Percentiles rank a stretch among this genome's conserved stretches.
These are phyloP conservation scores for Arxiozyma telluris DNA, from an alignment of 1,139 yeast species.

Conservation along the genomic window DNA sequence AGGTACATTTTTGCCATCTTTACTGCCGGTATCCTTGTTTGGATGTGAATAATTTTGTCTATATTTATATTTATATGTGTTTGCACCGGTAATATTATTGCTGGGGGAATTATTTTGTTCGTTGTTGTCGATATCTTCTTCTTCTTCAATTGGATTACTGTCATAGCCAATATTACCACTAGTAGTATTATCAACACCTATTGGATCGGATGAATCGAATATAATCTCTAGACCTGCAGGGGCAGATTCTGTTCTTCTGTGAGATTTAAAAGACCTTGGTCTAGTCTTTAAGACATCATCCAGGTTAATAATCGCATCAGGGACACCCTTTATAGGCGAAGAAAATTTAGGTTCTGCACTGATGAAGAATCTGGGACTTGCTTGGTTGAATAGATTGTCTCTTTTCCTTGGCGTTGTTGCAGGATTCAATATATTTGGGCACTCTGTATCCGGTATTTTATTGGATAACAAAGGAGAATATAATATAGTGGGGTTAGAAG, in stretches of 20 bases:
- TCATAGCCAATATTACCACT: not conserved
- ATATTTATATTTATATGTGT: not conserved
- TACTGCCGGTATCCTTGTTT: not conserved
- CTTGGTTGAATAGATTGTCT: constrained; percentile 3
- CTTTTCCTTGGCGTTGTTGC: constrained; percentile 5
- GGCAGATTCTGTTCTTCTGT: constrained; percentile 43
- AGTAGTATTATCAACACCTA: not conserved
- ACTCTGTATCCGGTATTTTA: not conserved
- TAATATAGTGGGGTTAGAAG: not conserved
- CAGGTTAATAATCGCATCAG: constrained; percentile 56
- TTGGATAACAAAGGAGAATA: not conserved
- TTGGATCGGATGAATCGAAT: not conserved
- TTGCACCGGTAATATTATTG: not conserved
- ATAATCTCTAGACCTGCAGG: constrained; percentile 35
- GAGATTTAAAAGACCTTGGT: constrained; percentile 29
- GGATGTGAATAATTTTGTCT: not conserved
- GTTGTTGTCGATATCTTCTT: constrained; percentile 4
- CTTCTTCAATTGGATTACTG: constrained; percentile 8
- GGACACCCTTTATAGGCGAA: constrained; percentile 34
- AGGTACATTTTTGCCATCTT: constrained; percentile 4
- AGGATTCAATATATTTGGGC: not conserved
- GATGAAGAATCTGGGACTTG: constrained; percentile 27
- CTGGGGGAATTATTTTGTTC: not conserved
- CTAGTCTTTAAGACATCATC: constrained; percentile 42
- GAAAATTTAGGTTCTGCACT: constrained; percentile 28